Evolutionary conservation across 148 eudicot species (phyloP).

Genomic region (Dianthus caryophyllus): DNA sequence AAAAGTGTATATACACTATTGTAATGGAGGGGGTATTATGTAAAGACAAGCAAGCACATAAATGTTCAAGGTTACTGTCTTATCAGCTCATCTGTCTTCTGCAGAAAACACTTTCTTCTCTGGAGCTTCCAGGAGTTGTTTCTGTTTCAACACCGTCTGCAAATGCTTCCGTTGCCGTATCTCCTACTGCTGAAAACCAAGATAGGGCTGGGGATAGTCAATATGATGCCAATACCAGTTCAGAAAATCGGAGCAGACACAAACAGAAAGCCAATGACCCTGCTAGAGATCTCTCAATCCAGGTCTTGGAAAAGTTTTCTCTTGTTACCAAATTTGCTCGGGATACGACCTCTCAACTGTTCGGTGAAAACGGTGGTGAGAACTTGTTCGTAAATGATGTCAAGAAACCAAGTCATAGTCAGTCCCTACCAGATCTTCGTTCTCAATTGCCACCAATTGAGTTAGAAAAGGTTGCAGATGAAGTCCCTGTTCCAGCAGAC

Average conservation of each 20-base stretch:
- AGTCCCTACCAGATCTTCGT: constrained; percentile 34
- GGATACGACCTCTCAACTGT: constrained; percentile 89
- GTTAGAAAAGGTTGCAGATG: constrained; percentile 33
- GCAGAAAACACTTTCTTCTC: constrained; percentile 88
- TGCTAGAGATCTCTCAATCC: constrained; percentile 82
- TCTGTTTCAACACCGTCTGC: constrained; percentile 49
- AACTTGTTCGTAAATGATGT: constrained; percentile 44
- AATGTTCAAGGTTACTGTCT: not conserved
- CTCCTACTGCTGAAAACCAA: constrained; percentile 34
- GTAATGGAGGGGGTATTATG: no score
- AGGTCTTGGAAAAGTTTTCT: constrained; percentile 93
- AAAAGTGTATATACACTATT: no score
- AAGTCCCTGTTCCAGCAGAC: constrained; percentile 61
- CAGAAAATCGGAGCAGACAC: constrained; percentile 48
- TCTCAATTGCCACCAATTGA: constrained; percentile 31
- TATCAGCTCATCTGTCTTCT: constrained; percentile 19
- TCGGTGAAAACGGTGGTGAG: constrained; percentile 63
- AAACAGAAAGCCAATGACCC: constrained; percentile 73
- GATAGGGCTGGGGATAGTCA: constrained; percentile 34
- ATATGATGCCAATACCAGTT: constrained; percentile 34
- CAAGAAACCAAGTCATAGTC: constrained; percentile 49
- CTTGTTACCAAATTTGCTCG: constrained; percentile 97
- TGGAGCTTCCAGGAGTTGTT: constrained; percentile 82
- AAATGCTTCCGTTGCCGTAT: constrained; percentile 34
- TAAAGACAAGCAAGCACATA: not conserved